Percentiles rank a stretch among this genome's conserved stretches.
Conservation (phyloP, 345 rosid species). For the Noccaea bulbosa region DNA sequence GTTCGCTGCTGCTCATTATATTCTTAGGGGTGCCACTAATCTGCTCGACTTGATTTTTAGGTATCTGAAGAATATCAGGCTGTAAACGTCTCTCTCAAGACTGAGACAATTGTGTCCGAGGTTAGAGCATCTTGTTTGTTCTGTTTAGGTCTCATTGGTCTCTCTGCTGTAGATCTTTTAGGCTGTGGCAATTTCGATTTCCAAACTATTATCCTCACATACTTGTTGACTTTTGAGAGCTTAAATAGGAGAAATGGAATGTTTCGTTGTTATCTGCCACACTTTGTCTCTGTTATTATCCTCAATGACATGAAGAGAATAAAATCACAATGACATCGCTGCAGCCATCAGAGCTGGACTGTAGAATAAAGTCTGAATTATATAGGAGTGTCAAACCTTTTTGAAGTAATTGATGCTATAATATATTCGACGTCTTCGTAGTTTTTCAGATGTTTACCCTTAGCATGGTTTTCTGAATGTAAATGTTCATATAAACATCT, state of each 20-base stretch:
- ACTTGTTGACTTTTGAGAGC: slow-evolving; percentile 24
- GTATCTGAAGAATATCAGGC: slow-evolving; percentile 91
- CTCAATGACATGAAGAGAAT: slow-evolving; percentile 10
- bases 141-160: slow-evolving; percentile 9
- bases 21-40: slow-evolving; percentile 38
- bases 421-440: slow-evolving; percentile 9
- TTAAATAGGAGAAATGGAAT: slow-evolving; percentile 17
- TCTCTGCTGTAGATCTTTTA: slow-evolving; percentile 26
- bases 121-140: slow-evolving; percentile 51
- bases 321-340: slow-evolving; percentile 2
- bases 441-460: slow-evolving; percentile 7
- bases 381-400: slow-evolving; percentile 15
- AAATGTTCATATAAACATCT: slow-evolving; percentile 17
- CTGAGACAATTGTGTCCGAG: slow-evolving; percentile 79
- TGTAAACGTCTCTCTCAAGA: slow-evolving; percentile 83
- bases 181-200: slow-evolving; percentile 18
- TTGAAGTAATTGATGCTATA: slow-evolving; percentile 31
- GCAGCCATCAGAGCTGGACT: slow-evolving; percentile 16
- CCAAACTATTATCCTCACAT: background rate
- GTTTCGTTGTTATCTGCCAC: slow-evolving; percentile 20
- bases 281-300: slow-evolving; percentile 9
- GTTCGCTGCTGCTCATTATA: slow-evolving; percentile 29
- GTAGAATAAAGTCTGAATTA: slow-evolving; percentile 22
- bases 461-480: slow-evolving; percentile 16
- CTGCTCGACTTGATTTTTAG: slow-evolving; percentile 49